Conservation (phyloP, 2,329 filamentous ascomycete genomes). For the Phialemoniopsis sp. region DNA sequence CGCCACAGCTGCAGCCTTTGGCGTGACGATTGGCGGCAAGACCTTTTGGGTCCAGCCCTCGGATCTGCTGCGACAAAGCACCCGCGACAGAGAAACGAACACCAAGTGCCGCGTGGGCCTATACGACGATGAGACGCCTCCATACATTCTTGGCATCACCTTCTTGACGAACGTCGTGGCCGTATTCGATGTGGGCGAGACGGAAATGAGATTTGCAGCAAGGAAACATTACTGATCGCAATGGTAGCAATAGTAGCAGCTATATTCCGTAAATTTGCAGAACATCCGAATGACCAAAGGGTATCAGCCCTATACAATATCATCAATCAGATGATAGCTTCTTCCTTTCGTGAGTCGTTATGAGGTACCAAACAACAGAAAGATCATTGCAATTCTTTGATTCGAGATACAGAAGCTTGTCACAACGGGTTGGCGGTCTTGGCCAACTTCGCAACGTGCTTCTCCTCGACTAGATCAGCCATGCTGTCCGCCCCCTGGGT, state of each 20-base stretch:
- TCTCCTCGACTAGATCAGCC: conserved; percentile 22
- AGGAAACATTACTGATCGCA: conserved; percentile 14
- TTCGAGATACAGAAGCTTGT: too few relatives aligned
- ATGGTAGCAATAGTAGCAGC: too few relatives aligned
- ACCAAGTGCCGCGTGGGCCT: conserved; percentile 20
- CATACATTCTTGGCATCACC: conserved; percentile 18
- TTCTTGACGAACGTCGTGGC: conserved; percentile 22
- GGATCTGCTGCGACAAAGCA: conserved; percentile 17
- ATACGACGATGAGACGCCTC: conserved; percentile 12
- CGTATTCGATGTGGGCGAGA: conserved; percentile 21
- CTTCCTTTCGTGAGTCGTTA: too few relatives aligned
- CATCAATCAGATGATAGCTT: too few relatives aligned
- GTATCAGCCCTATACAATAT: too few relatives aligned
- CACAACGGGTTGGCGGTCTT: too few relatives aligned
- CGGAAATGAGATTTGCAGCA: conserved; percentile 22
- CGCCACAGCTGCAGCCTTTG: conserved; percentile 20
- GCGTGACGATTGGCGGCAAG: conserved; percentile 16
- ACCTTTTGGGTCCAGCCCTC: conserved; percentile 17
- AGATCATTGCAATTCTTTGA: too few relatives aligned
- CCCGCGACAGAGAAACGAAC: conserved; percentile 11
- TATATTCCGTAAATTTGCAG: too few relatives aligned
- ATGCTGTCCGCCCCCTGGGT: conserved; percentile 23
- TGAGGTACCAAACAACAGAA: too few relatives aligned
- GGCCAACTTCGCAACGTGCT: too few relatives aligned
- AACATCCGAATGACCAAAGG: too few relatives aligned